These are phyloP conservation scores for Lactarius quietus DNA, from an alignment of 768 basidiomycete genomes.

Conservation along the genomic window DNA sequence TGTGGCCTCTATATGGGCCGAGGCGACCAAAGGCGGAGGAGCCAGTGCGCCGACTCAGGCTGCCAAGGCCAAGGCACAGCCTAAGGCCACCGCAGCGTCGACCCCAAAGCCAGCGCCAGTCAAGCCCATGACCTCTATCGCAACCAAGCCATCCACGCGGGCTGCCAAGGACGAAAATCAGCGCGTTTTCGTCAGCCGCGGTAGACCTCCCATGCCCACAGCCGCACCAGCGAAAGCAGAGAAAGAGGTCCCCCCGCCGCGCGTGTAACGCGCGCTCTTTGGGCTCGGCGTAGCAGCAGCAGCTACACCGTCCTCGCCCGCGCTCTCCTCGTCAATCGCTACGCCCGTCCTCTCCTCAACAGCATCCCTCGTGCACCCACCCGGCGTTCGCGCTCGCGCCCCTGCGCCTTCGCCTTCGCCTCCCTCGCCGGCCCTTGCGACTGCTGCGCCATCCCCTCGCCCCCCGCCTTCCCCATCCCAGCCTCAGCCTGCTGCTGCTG, in stretches of 20 bases:
- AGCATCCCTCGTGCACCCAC: slow-evolving; percentile 64
- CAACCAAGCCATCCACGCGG: neutral
- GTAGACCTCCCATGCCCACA: neutral
- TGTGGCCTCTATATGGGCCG: slow-evolving; percentile 70
- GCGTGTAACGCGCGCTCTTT: slow-evolving; percentile 8
- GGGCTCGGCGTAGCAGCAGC: slow-evolving; percentile 18
- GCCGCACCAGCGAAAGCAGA: neutral
- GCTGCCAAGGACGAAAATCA: neutral
- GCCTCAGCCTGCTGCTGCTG: slow-evolving; percentile 2
- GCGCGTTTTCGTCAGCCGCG: neutral
- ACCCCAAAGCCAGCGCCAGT: neutral
- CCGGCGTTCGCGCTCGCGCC: slow-evolving; percentile 27
- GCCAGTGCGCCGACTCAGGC: neutral
- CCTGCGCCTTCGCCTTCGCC: slow-evolving; percentile 9
- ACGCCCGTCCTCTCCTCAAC: slow-evolving; percentile 70
- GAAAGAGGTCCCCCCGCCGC: neutral
- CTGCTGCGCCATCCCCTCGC: neutral
- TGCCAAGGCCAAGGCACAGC: slow-evolving; percentile 11
- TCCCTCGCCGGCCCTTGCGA: slow-evolving; percentile 27
- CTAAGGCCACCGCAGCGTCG: neutral
- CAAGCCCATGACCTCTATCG: slow-evolving; percentile 7
- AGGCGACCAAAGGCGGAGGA: slow-evolving; percentile 2
- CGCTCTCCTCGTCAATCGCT: slow-evolving; percentile 66
- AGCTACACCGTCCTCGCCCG: slow-evolving; percentile 24
- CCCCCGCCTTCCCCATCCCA: too few species aligned